phyloP scores from a whole-genome alignment of 169 alveolate genomes.

The Eimeria zaria region DNA sequence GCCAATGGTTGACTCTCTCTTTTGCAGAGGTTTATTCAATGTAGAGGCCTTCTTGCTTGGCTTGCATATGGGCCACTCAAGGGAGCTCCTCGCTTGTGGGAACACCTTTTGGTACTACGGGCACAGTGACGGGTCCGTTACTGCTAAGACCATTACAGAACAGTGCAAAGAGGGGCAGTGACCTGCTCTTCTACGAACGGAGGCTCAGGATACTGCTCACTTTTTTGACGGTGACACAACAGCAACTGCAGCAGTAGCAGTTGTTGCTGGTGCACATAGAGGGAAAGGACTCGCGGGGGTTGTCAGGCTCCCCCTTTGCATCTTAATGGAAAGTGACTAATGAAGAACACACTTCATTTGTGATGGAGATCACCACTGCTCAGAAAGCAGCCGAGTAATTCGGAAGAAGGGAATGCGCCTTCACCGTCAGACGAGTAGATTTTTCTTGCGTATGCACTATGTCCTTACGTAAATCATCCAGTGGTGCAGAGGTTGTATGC shows the following conservation, averaged over 20 bases:
- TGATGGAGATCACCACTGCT: background rate
- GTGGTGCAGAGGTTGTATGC: background rate
- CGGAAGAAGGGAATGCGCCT: background rate
- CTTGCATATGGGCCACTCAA: background rate
- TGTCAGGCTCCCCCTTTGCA: background rate
- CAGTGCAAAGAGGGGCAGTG: background rate
- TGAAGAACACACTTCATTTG: background rate
- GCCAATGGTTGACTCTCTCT: constrained; percentile 45
- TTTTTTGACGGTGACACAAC: background rate
- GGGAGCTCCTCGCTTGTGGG: background rate
- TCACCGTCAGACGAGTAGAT: background rate
- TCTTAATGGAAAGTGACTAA: background rate
- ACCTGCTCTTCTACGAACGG: background rate
- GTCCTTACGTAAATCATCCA: background rate
- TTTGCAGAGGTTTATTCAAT: background rate
- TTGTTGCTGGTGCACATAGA: background rate
- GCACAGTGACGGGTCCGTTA: background rate
- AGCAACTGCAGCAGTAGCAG: background rate
- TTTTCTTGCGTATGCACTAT: background rate
- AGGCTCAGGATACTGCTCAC: background rate
- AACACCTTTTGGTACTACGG: background rate
- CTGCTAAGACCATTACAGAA: background rate
- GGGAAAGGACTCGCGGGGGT: background rate
- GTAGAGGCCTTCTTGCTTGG: background rate
- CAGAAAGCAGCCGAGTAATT: background rate